phyloP scores from a whole-genome alignment of 2,329 filamentous ascomycete species.

The Aspergillaceae sp. region DNA sequence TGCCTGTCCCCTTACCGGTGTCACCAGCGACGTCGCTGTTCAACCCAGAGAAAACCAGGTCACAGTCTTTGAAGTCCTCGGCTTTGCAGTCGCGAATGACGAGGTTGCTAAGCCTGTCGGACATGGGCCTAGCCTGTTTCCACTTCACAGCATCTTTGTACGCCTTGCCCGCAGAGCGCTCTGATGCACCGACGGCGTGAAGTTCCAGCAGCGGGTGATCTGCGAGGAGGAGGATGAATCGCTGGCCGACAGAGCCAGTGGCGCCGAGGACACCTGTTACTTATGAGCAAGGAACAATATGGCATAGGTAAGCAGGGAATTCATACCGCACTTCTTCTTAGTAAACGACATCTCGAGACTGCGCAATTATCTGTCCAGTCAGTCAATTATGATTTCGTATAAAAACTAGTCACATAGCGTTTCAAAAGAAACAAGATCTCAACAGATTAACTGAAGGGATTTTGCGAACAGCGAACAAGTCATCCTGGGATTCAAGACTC shows the following conservation, averaged over 20 bases:
- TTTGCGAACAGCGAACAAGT: not conserved
- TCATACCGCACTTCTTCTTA: constrained; percentile 35
- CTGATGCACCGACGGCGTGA: constrained; percentile 81
- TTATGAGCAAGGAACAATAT: constrained; percentile 9
- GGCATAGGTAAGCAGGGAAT: not conserved
- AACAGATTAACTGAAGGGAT: not conserved
- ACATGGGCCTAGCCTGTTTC: constrained; percentile 86
- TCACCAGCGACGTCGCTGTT: constrained; percentile 90
- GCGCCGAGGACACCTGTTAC: constrained; percentile 66
- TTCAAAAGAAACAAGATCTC: not conserved
- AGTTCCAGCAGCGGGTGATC: constrained; percentile 80
- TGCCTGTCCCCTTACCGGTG: constrained; percentile 56
- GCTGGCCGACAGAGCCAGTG: constrained; percentile 89
- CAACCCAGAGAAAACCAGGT: constrained; percentile 85
- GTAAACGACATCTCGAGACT: constrained; percentile 12
- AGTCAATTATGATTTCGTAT: not conserved
- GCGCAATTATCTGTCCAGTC: not conserved
- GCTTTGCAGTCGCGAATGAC: constrained; percentile 79
- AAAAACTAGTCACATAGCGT: not conserved
- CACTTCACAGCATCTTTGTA: constrained; percentile 91
- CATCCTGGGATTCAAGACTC: not conserved
- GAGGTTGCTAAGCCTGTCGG: constrained; percentile 63
- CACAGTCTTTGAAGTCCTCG: constrained; percentile 77
- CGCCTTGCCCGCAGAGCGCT: constrained; percentile 81
- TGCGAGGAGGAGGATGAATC: constrained; percentile 86